Percentiles rank a stretch among this genome's conserved stretches.
These are phyloP conservation scores for Pezizomycotina sp. DNA, from an alignment of 2,329 filamentous ascomycete genomes.

Conservation along the genomic window DNA sequence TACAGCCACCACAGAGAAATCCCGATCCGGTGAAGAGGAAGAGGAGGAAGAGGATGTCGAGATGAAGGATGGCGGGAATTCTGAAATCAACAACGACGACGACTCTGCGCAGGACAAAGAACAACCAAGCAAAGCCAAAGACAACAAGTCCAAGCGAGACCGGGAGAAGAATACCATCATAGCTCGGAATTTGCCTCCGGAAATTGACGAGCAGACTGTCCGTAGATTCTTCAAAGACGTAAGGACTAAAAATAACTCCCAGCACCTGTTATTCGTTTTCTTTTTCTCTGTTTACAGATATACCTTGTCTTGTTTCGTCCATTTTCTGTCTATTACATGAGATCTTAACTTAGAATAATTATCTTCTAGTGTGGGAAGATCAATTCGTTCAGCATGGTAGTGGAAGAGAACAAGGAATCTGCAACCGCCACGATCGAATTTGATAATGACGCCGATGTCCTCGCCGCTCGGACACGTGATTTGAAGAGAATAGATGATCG, in stretches of 20 bases:
- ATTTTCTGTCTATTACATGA: not conserved
- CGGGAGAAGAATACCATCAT: constrained; percentile 79
- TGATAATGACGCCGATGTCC: constrained; percentile 58
- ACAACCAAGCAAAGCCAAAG: constrained; percentile 13
- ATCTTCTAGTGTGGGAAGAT: constrained; percentile 51
- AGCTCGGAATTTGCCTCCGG: constrained; percentile 56
- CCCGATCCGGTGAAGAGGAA: constrained; percentile 34
- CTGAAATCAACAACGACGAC: constrained; percentile 27
- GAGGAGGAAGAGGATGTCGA: constrained; percentile 27
- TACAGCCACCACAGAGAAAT: constrained; percentile 45
- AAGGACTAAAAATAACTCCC: constrained; percentile 23
- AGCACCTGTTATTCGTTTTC: not conserved
- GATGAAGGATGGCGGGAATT: constrained; percentile 29
- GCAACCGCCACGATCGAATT: constrained; percentile 73
- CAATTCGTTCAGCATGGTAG: constrained; percentile 54
- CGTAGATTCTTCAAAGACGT: constrained; percentile 76
- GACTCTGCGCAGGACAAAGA: constrained; percentile 27
- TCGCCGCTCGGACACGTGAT: constrained; percentile 64
- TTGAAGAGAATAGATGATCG: constrained; percentile 61
- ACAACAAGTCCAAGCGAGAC: constrained; percentile 51
- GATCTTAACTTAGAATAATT: constrained; percentile 8
- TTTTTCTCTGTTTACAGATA: constrained; percentile 12
- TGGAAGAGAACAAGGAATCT: constrained; percentile 43
- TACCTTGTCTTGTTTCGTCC: not conserved
- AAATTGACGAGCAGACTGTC: constrained; percentile 54